These are phyloP conservation scores for Phytophthora pluvialis DNA, from an alignment of 352 stramenopile species.

Conservation along the genomic window DNA sequence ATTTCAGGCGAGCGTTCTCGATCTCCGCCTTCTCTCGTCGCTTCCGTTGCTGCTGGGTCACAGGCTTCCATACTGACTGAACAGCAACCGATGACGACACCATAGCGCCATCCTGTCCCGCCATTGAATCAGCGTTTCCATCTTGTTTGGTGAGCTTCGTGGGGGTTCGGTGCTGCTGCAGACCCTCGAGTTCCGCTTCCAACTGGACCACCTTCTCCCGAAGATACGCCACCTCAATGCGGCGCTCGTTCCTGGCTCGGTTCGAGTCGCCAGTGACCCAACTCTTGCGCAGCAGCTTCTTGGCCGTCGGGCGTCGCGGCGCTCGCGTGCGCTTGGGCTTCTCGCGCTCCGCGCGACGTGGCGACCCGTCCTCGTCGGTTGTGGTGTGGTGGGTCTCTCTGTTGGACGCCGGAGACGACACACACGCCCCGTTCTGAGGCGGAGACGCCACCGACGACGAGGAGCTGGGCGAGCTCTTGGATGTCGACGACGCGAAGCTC, in stretches of 20 bases:
- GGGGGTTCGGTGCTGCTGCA: conserved; percentile 28
- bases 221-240: conserved; percentile 51
- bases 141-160: conserved; percentile 34
- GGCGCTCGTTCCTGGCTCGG: conserved; percentile 45
- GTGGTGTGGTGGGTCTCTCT: conserved; percentile 35
- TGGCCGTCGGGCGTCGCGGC: conserved; percentile 28
- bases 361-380: conserved; percentile 35
- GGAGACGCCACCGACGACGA: conserved; percentile 22
- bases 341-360: conserved; percentile 13
- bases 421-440: conserved; percentile 2
- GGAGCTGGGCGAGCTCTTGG: conserved; percentile 19
- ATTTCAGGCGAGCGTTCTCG: conserved; percentile 48
- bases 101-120: conserved; percentile 9
- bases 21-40: conserved; percentile 42
- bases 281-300: conserved; percentile 44
- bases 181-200: conserved; percentile 33
- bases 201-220: conserved; percentile 45
- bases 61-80: conserved; percentile 39
- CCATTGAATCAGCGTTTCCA: conserved; percentile 16
- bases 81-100: conserved; percentile 17
- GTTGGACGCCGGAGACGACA: conserved; percentile 29
- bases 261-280: conserved; percentile 44
- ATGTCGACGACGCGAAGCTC: not conserved
- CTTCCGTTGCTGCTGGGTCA: conserved; percentile 38
- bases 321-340: conserved; percentile 29